Evolutionary conservation across 2,329 filamentous ascomycete species (phyloP).

Genomic region (Neonectria magnoliae): DNA sequence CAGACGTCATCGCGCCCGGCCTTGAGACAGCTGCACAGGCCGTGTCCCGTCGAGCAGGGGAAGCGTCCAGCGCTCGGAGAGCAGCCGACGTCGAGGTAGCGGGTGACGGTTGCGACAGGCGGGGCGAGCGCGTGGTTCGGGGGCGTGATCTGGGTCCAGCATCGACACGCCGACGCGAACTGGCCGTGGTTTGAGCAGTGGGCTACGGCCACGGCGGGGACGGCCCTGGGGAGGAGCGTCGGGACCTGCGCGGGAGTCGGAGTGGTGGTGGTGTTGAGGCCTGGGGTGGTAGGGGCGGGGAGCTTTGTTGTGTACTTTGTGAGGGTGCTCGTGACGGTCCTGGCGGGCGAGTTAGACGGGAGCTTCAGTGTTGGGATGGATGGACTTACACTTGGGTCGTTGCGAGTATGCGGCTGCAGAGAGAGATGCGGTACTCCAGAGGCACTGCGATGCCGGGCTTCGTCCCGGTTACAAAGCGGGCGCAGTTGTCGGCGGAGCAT

Average conservation of each 20-base stretch:
- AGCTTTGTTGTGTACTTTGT: constrained; percentile 23
- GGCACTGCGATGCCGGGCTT: constrained; percentile 23
- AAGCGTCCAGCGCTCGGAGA: constrained; percentile 24
- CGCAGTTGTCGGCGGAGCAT: constrained; percentile 30
- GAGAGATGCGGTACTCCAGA: constrained; percentile 22
- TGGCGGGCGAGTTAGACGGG: constrained; percentile 14
- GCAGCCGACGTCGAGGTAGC: constrained; percentile 26
- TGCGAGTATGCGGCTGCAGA: constrained; percentile 26
- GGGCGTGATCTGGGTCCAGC: constrained; percentile 28
- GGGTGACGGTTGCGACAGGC: constrained; percentile 27
- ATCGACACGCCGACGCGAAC: constrained; percentile 32
- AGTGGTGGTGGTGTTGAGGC: background rate
- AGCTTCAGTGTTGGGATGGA: background rate
- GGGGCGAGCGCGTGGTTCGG: constrained; percentile 24
- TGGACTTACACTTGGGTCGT: constrained; percentile 28
- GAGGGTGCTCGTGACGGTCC: constrained; percentile 26
- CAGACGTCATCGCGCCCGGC: constrained; percentile 26
- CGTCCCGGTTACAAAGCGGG: constrained; percentile 31
- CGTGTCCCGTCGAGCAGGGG: constrained; percentile 26
- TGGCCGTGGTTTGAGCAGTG: constrained; percentile 23
- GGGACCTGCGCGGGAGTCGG: background rate
- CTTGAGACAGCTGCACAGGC: constrained; percentile 32
- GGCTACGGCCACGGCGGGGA: constrained; percentile 22
- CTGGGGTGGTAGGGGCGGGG: background rate
- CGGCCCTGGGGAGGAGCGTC: constrained; percentile 9